Evolutionary conservation across 345 rosid species (phyloP), one percentile per base, ranked within the genome.

Genomic region (Microthlaspi erraticum): DNA sequence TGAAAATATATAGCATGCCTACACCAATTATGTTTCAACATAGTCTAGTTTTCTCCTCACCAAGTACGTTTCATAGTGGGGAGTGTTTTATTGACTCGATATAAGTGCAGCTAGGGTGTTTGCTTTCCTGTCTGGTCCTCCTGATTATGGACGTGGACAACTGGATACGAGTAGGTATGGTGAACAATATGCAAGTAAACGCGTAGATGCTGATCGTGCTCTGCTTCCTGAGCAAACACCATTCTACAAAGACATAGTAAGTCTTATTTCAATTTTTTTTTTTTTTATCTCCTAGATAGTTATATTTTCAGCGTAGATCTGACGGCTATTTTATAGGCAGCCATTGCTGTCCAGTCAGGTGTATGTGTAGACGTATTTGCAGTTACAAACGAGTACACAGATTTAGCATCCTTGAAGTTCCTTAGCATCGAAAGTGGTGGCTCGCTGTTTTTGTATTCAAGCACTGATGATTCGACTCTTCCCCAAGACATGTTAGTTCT

Each of bases 371-470:
- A 94, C 72, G 56, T 94, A 53, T 94, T 94, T 83, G 96, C 93
- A 55, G 94, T 94, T 63, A 94, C 99, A 75, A 89, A 94, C 64
- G 99, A 94, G 82, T 94, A 94, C 60, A 91, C 98, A 66, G 98
- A 94, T 85, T 81, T 94, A 82, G 99, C 99, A 68, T 91, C 98
- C 53, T 83, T 94, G 58, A 94, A 94, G 69, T 94, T 94, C 78
- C 98, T 94, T 64, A 88, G 99, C 76, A 88, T 94, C 57, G 99
- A 91, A 81, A 91, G 98, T 83, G 99, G 98, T n/a, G 98, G 97
- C 54, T 88, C 98, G 5, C 60, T 94, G 60, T 88, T 91, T 75
- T 74, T 91, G 46, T 88, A 91, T 80, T 77, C 99, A 72, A 91
- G 78, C 77, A 89, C 97, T 1, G 99, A 94, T 81, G 98, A 91